A percentile compares a stretch with the other conserved stretches of the same genome.
Evolutionary conservation across 2,329 filamentous ascomycete genomes (phyloP).

Genomic region (Beauveria scarabaeidicola): DNA sequence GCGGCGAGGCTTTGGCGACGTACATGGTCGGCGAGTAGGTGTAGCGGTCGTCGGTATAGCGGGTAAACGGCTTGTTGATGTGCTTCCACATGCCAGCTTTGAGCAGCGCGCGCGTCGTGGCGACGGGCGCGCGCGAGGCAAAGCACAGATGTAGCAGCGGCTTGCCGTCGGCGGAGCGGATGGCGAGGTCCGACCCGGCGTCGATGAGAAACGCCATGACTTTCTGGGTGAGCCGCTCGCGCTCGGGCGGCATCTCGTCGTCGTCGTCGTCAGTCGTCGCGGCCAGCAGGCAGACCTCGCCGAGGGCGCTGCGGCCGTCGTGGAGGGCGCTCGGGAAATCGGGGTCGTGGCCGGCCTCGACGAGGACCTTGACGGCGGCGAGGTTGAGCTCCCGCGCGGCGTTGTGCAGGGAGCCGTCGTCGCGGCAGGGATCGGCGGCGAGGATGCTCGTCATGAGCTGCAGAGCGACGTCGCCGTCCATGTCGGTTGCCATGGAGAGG

Average conservation of each 20-base stretch:
- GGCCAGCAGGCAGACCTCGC: constrained; percentile 52
- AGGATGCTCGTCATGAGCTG: constrained; percentile 48
- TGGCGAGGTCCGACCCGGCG: constrained; percentile 46
- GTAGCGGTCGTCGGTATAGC: constrained; percentile 41
- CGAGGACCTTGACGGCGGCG: constrained; percentile 45
- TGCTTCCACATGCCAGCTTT: constrained; percentile 58
- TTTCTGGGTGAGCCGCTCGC: constrained; percentile 47
- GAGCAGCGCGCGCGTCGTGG: constrained; percentile 48
- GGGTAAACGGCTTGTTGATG: constrained; percentile 52
- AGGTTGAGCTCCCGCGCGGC: constrained; percentile 52
- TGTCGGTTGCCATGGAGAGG: constrained; percentile 49
- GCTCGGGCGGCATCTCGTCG: constrained; percentile 34
- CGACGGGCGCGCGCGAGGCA: constrained; percentile 45
- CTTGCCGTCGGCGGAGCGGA: constrained; percentile 47
- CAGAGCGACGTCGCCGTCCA: constrained; percentile 44
- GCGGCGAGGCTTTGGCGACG: constrained; percentile 37
- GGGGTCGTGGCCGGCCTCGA: constrained; percentile 51
- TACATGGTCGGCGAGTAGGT: constrained; percentile 61
- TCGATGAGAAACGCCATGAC: constrained; percentile 49
- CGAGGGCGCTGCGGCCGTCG: constrained; percentile 53
- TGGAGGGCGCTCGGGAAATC: constrained; percentile 58
- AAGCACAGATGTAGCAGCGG: constrained; percentile 53
- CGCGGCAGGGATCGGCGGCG: constrained; percentile 45
- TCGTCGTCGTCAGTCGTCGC: constrained; percentile 31
- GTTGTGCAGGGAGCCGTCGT: constrained; percentile 61